Conservation (phyloP, 78 protist species). For the Planoprotostelium fungivorum region DNA sequence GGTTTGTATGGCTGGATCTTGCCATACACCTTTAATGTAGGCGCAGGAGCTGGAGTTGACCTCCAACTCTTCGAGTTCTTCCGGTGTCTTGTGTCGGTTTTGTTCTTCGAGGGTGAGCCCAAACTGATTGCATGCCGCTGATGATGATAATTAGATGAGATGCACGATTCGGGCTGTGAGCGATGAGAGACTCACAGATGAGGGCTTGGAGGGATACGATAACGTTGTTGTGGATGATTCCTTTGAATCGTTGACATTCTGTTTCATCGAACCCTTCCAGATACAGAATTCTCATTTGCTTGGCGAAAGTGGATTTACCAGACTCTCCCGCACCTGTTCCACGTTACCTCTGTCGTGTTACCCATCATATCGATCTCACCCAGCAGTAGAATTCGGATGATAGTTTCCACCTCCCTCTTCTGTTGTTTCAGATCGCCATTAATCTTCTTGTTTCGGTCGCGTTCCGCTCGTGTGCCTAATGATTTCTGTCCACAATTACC, state of each 20-base stretch:
- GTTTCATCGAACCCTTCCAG: conserved; percentile 72
- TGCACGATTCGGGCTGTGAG: background rate
- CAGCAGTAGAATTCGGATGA: background rate
- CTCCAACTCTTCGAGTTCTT: background rate
- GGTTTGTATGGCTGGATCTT: conserved; percentile 69
- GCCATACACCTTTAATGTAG: conserved; percentile 78
- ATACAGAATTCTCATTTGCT: conserved; percentile 88
- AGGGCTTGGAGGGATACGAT: conserved; percentile 51
- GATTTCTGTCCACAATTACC: background rate
- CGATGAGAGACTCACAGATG: background rate
- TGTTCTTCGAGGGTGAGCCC: background rate
- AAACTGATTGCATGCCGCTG: background rate
- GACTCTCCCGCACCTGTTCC: conserved; percentile 88
- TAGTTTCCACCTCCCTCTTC: background rate
- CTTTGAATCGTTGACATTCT: conserved; percentile 54
- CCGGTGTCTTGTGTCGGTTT: background rate
- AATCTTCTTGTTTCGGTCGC: background rate
- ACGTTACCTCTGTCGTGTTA: background rate
- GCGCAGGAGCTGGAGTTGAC: background rate
- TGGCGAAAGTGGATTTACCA: conserved; percentile 92
- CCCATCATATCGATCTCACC: background rate
- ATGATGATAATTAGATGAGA: no score
- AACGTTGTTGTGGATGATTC: conserved; percentile 63
- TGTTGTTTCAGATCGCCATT: background rate
- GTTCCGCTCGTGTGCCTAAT: background rate